Base-by-base conservation (phyloP, 345 rosid species). In the Lumnitzera racemosa region DNA sequence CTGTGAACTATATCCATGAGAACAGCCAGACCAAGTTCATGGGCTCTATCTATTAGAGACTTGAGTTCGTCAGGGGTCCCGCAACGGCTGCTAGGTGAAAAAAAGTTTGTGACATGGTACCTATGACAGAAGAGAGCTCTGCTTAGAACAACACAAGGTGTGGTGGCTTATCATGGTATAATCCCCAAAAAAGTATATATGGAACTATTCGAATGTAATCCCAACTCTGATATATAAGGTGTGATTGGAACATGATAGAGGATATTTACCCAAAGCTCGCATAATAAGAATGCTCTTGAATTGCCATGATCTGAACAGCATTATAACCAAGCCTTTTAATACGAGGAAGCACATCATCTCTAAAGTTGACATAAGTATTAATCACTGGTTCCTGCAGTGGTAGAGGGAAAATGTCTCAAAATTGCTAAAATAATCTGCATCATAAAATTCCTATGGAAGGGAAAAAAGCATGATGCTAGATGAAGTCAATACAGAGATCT, bases 1-100 rank as follows among this genome's bases (percentile, higher is more conserved):
- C 98, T 89, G 72, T 92, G 98, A 76, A 92, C 96, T 60, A 92
- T 82, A 85, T 92, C 98, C 98, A 92, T 92, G 56, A 89, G 91
- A 81, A 92, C 98, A 69, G 89, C 78, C 63, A 92, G 78, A 61
- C 94, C 98, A 71, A 87, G 79, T 65, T 89, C 98, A 72, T 92
- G 98, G 68, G 96, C 96, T 82, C 51, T 87, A 75, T 92, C 98
- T 68, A 89, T 89, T 73, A 92, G 64, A 48, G 98, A 92, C 76
- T 92, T 92, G 66, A 92, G 83, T 63, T 92, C 98, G 73, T 92
- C 98, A 49, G 98, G 96, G 68, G 96, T 87, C 67, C 96, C 98
- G 81, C 78, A 92, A 25, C 98, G 96, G 70, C 98, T 92, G 78
- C 94, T 87, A 47, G 98, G 98, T 47, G 98, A 94, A 66, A 85